These are phyloP conservation scores for Nannochloropsis oceanica DNA, from an alignment of 108 stramenopile genomes.

Conservation along the genomic window DNA sequence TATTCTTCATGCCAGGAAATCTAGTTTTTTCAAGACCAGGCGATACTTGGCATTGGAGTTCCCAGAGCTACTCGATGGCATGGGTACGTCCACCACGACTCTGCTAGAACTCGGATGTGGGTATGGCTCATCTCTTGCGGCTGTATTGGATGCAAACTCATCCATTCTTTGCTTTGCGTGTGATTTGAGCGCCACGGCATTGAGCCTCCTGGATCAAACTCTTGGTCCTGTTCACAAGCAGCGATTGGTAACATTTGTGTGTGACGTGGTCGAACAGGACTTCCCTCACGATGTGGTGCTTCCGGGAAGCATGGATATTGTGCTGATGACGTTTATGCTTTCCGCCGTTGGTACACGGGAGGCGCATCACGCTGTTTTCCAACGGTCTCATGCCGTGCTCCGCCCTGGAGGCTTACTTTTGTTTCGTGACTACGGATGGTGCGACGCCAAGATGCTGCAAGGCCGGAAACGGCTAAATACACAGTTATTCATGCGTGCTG, in stretches of 20 bases:
- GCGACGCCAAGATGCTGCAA: slow-evolving; percentile 60
- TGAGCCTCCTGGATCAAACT: background rate
- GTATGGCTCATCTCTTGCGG: background rate
- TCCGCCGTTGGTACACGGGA: slow-evolving; percentile 49
- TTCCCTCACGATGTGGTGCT: background rate
- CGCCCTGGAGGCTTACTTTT: slow-evolving; percentile 52
- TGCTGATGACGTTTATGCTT: slow-evolving; percentile 60
- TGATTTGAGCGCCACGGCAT: background rate
- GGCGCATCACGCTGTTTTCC: background rate
- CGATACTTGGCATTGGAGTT: background rate
- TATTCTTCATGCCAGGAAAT: background rate
- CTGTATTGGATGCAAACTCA: background rate
- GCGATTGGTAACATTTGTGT: background rate
- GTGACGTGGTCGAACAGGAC: background rate
- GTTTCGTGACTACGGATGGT: slow-evolving; percentile 69
- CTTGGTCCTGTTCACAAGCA: background rate
- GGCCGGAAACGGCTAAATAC: background rate
- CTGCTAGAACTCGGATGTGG: background rate
- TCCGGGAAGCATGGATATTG: slow-evolving; percentile 29
- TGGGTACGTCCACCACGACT: background rate
- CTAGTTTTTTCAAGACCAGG: background rate
- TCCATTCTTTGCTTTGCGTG: background rate
- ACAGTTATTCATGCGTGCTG: slow-evolving; percentile 8
- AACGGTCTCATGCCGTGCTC: slow-evolving; percentile 11
- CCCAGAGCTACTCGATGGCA: background rate